A percentile compares a stretch with the other conserved stretches of the same genome.
phyloP scores from a whole-genome alignment of 2,329 filamentous ascomycete species.

The Pseudogymnoascus sp. region DNA sequence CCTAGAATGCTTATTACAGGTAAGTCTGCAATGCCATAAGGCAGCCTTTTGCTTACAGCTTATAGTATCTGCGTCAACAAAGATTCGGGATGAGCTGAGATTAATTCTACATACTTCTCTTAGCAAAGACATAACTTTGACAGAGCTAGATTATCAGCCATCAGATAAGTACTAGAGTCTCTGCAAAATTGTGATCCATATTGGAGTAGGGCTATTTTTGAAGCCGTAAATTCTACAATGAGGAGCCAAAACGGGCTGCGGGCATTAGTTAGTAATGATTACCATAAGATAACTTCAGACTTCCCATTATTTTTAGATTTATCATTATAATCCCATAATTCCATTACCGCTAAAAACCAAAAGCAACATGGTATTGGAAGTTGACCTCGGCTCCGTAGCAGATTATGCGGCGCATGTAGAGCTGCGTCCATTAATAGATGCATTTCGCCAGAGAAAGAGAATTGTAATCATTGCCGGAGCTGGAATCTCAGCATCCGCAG shows the following conservation, averaged over 20 bases:
- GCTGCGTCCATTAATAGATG: constrained; percentile 62
- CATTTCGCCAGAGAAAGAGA: constrained; percentile 80
- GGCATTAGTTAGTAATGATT: constrained; percentile 12
- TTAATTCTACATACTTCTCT: constrained; percentile 16
- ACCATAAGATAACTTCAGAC: neutral
- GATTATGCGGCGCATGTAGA: constrained; percentile 27
- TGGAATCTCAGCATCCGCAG: constrained; percentile 89
- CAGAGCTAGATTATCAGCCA: constrained; percentile 19
- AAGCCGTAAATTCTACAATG: neutral
- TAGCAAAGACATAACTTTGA: constrained; percentile 19
- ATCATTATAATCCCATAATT: neutral
- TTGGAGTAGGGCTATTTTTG: constrained; percentile 6
- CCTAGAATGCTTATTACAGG: constrained; percentile 20
- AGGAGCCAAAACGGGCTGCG: constrained; percentile 14
- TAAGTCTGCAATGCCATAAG: constrained; percentile 14
- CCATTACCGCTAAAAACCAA: constrained; percentile 6
- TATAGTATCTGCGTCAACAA: constrained; percentile 17
- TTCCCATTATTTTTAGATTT: neutral
- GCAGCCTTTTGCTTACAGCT: constrained; percentile 14
- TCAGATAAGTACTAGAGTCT: constrained; percentile 13
- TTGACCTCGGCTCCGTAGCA: constrained; percentile 14
- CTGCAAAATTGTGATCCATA: constrained; percentile 3
- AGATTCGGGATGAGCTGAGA: constrained; percentile 19
- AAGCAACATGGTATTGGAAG: constrained; percentile 15
- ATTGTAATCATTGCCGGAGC: constrained; percentile 92